Conservation (phyloP, 2,329 filamentous ascomycete genomes). For the Aciculosporium take region DNA sequence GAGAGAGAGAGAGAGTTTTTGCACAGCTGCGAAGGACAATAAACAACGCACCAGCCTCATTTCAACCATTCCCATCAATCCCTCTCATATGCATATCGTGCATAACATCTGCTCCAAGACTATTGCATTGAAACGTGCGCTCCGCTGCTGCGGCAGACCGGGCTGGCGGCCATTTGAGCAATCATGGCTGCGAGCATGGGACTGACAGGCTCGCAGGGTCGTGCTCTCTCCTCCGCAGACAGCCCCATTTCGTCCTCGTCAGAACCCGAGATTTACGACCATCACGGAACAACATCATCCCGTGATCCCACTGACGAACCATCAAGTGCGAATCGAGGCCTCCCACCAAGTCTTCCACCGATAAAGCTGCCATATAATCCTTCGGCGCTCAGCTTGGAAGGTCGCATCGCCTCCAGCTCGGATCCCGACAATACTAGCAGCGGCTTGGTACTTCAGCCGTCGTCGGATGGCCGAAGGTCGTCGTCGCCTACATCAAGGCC, state of each 20-base stretch:
- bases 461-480: conserved; percentile 9
- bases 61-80: background rate
- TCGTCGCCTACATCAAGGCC: conserved; percentile 8
- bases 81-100: background rate
- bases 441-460: conserved; percentile 2
- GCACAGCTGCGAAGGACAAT: background rate
- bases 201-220: conserved; percentile 20
- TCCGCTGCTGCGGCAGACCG: conserved; percentile 2
- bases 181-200: conserved; percentile 16
- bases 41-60: background rate
- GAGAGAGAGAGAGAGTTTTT: background rate
- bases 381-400: conserved; percentile 26
- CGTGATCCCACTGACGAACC: conserved; percentile 31
- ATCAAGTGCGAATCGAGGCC: conserved; percentile 36
- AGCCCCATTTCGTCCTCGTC: conserved; percentile 22
- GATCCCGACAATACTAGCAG: background rate
- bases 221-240: conserved; percentile 13
- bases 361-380: conserved; percentile 28
- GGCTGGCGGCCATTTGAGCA: background rate
- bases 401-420: conserved; percentile 7
- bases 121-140: background rate
- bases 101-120: background rate
- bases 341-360: conserved; percentile 31
- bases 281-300: conserved; percentile 13
- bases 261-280: conserved; percentile 31